Evolutionary conservation across 768 basidiomycete genomes (phyloP).

Genomic region (Collybiopsis confluens): DNA sequence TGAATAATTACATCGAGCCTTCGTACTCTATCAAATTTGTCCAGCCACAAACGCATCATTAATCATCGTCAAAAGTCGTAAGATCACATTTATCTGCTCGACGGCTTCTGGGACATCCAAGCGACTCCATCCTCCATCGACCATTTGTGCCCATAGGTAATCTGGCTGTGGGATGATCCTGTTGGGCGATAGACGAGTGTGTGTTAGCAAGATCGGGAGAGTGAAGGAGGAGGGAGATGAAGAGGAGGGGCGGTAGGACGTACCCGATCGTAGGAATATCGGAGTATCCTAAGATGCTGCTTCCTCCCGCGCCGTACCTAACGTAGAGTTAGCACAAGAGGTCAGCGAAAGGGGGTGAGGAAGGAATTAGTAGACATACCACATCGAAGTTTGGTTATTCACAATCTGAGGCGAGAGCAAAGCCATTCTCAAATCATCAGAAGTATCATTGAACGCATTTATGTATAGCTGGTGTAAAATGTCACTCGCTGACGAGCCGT

Average conservation of each 20-base stretch:
- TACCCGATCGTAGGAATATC: slow-evolving; percentile 26
- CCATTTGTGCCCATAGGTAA: slow-evolving; percentile 25
- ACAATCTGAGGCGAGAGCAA: slow-evolving; percentile 23
- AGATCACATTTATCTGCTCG: slow-evolving; percentile 24
- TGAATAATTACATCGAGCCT: too few species aligned
- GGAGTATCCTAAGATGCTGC: slow-evolving; percentile 21
- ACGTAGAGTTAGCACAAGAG: not conserved
- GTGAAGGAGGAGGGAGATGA: too few species aligned
- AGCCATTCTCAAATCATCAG: slow-evolving; percentile 23
- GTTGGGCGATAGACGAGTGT: not conserved
- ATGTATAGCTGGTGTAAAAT: slow-evolving; percentile 21
- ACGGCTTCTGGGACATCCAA: slow-evolving; percentile 20
- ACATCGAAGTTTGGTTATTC: slow-evolving; percentile 14
- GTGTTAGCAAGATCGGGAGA: too few species aligned
- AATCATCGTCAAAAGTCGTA: slow-evolving; percentile 18
- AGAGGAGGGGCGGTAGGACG: not conserved
- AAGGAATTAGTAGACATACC: slow-evolving; percentile 12
- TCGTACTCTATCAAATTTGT: too few species aligned
- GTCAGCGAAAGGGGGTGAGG: not conserved
- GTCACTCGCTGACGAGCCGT: slow-evolving; percentile 19
- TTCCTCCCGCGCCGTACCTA: slow-evolving; percentile 27
- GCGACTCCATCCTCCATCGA: slow-evolving; percentile 27
- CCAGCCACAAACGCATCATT: too few species aligned
- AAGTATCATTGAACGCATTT: slow-evolving; percentile 23
- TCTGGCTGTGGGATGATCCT: slow-evolving; percentile 29